Conservation (phyloP, 306 rosid genomes). For the Rubus idaeus region DNA sequence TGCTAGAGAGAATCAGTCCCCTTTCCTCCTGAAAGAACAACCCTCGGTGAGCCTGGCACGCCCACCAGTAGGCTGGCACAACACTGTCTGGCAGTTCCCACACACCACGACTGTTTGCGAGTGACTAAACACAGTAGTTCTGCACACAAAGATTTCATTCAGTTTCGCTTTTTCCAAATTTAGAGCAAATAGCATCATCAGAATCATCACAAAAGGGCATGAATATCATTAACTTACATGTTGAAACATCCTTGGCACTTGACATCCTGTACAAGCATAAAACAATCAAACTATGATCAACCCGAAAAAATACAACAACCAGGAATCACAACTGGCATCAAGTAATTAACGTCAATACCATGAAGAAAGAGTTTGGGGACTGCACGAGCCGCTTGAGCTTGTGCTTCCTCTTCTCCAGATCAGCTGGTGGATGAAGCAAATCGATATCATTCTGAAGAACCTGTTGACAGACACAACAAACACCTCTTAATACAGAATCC, state of each 20-base stretch:
- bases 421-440: slow-evolving; percentile 59
- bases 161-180: not conserved
- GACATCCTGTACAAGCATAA: slow-evolving; percentile 23
- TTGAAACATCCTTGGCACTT: slow-evolving; percentile 43
- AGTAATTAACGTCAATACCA: slow-evolving; percentile 24
- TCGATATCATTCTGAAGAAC: slow-evolving; percentile 62
- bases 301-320: not conserved
- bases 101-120: slow-evolving; percentile 41
- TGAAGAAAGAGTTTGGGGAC: slow-evolving; percentile 62
- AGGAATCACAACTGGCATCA: not conserved
- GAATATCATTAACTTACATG: slow-evolving; percentile 21
- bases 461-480: slow-evolving; percentile 17
- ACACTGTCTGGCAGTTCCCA: slow-evolving; percentile 40
- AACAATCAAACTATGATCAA: not conserved
- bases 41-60: slow-evolving; percentile 41
- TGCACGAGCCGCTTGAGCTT: slow-evolving; percentile 68
- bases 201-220: not conserved
- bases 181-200: not conserved
- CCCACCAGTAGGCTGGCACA: slow-evolving; percentile 47
- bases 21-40: slow-evolving; percentile 41
- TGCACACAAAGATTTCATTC: slow-evolving; percentile 7
- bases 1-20: slow-evolving; percentile 20
- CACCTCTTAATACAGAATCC: not conserved
- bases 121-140: slow-evolving; percentile 41
- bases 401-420: slow-evolving; percentile 61